A percentile compares a stretch with the other conserved stretches of the same genome.
Conservation (phyloP, 805 yeast species). For the Kazachstania taianensis region DNA sequence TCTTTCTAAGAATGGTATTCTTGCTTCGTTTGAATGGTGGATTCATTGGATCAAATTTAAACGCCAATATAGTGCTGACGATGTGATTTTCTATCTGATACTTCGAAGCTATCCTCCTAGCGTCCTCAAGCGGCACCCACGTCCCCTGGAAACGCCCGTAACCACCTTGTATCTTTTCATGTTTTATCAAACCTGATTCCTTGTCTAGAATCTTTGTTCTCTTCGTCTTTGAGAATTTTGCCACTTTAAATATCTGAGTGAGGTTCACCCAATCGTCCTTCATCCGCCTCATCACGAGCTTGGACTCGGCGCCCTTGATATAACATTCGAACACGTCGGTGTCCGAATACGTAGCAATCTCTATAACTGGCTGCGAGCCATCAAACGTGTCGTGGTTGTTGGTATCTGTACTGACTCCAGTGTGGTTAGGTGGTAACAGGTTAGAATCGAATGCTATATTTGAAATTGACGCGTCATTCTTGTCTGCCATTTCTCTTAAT, state of each 20-base stretch:
- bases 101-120: constrained; percentile 44
- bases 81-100: constrained; percentile 43
- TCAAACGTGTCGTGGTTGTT: neutral
- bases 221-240: constrained; percentile 68
- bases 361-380: constrained; percentile 17
- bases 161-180: constrained; percentile 78
- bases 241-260: constrained; percentile 70
- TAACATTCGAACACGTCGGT: constrained; percentile 52
- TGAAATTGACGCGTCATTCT: too few species aligned
- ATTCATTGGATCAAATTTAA: constrained; percentile 38
- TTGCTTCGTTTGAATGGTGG: constrained; percentile 36
- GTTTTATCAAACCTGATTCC: constrained; percentile 61
- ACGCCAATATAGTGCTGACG: constrained; percentile 42
- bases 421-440: too few species aligned
- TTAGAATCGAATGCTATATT: too few species aligned
- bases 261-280: constrained; percentile 91
- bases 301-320: constrained; percentile 38
- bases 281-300: constrained; percentile 65
- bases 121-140: constrained; percentile 68
- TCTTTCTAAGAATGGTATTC: constrained; percentile 24
- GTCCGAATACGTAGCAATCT: constrained; percentile 39
- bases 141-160: constrained; percentile 81
- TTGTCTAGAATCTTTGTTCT: constrained; percentile 67
- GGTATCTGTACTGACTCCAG: too few species aligned
- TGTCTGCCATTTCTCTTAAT: too few species aligned